Conservation (phyloP, 2,329 filamentous ascomycete genomes). For the Colletotrichum echinochloae region DNA sequence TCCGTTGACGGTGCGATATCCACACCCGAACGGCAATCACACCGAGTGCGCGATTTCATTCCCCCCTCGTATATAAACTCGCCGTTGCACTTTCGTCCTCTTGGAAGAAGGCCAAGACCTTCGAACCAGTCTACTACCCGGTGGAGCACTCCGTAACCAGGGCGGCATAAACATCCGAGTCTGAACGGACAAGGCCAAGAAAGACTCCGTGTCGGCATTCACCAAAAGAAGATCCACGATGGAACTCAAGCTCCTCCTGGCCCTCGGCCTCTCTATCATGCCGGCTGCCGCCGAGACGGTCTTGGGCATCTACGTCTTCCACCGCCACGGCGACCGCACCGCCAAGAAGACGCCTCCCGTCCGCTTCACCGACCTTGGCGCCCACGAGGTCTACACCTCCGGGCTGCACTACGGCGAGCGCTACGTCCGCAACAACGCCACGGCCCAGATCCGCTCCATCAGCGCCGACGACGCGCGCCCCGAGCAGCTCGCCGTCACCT, state of each 20-base stretch:
- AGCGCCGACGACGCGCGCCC: slow-evolving; percentile 74
- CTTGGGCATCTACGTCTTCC: slow-evolving; percentile 87
- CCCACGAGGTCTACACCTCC: slow-evolving; percentile 77
- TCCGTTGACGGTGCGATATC: slow-evolving; percentile 5
- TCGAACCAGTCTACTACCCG: not conserved
- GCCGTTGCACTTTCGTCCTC: not conserved
- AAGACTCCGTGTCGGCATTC: not conserved
- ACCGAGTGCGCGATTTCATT: slow-evolving; percentile 3
- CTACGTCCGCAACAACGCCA: slow-evolving; percentile 74
- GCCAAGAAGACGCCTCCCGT: slow-evolving; percentile 79
- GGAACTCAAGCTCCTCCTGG: slow-evolving; percentile 53
- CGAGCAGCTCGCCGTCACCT: slow-evolving; percentile 77
- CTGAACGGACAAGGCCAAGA: not conserved
- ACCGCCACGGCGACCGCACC: slow-evolving; percentile 90
- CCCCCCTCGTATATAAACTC: not conserved
- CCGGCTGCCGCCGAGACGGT: slow-evolving; percentile 72
- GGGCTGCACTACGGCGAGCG: slow-evolving; percentile 81
- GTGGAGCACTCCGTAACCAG: not conserved
- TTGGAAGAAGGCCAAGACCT: not conserved
- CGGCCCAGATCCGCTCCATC: slow-evolving; percentile 73
- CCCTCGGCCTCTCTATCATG: slow-evolving; percentile 49
- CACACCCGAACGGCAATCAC: not conserved
- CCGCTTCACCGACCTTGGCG: slow-evolving; percentile 82
- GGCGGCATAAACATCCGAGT: not conserved
- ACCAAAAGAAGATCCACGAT: slow-evolving; percentile 46